Base-by-base conservation (phyloP, 441 rosid species). In the Euphorbia schlechtendalii region DNA sequence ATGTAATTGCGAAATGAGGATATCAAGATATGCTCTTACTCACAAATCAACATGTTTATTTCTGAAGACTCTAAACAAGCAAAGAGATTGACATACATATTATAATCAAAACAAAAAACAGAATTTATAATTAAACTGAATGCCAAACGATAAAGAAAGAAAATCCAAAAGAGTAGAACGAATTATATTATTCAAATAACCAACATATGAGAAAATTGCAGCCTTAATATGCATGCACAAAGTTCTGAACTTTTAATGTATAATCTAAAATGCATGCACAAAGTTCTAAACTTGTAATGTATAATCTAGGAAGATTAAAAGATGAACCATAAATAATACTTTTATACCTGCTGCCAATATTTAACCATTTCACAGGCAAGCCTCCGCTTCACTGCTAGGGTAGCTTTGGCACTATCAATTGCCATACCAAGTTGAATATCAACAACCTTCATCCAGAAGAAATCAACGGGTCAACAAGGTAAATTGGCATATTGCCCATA, bases 311-410 rank as follows among this genome's bases (percentile, higher is more conserved):
- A 58, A 22, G 65, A 18, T 61, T 61, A 54, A 32, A 32, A 55
- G 54, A 49, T 12, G 34, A 61, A 4, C 14, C 60, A 57, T 7
- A 61, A 38, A 10, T 40, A 52, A 28, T 10, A 18, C 61, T 54
- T 45, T 41, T 57, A 61, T 78, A 94, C 98, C 97, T 95, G 98
- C 84, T 92, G 98, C 99, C 99, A 95, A 64, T 86, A 92, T 77
- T 91, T 95, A 18, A 91, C 93, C 95, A 89, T 95, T 87, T 95
- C 99, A 73, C 99, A 95, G 45, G 99, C 96, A 79, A 95, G 99
- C 79, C 99, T 82, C 70, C 99, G 82, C 80, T 95, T 95, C 76
- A 95, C 99, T 7, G 99, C 98, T 43, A 95, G 91, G 63, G 98
- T 95, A 64, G 99, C 99, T 77, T 95, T 95, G 63, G 92, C 77